Base-by-base conservation (phyloP, 306 rosid genomes). In the Medicago arabica region DNA sequence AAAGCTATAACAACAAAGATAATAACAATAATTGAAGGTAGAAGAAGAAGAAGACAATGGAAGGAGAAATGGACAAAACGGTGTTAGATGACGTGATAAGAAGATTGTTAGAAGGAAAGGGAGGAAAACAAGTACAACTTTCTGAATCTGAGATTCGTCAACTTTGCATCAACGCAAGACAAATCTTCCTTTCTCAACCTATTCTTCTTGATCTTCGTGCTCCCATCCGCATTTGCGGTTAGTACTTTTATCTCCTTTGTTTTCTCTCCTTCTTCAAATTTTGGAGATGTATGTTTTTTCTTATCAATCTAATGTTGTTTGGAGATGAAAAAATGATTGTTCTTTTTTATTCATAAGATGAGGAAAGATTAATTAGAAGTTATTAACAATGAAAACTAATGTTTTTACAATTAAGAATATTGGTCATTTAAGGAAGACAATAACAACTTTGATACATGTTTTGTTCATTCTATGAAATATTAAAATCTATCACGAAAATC, bases 141-240 rank as follows among this genome's bases (percentile, higher is more conserved):
- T 92, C 93, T 9, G 99, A 96, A 81, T 92, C 88, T 14, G 99
- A 96, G 92, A 90, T 96, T 87, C 98, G 99, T 74, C 98, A 90
- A 78, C 97, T 96, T 59, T 96, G 98, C 83, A 90, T 96, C 87
- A 90, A 90, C 85, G 94, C 99, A 21, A 83, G 94, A 69, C 98
- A 89, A 82, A 89, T 92, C 72, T 92, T 96, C 85, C 97, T 96
- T 69, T 85, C 99, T 53, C 91, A 96, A 63, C 97, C 99, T 8
- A 86, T 73, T 85, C 97, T 96, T 76, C 91, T 96, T 1, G 81
- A 90, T 36, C 81, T 92, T 21, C 84, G 9, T 58, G 89, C 98
- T 17, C 99, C 98, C 2, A 82, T 96, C 51, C 96, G 92, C 77
- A 72, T 96, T 74, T 87, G 97, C 7, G 98, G 99, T 96, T 12